Evolutionary conservation across 108 stramenopile genomes (phyloP).

Genomic region (Cyclotella sp.): DNA sequence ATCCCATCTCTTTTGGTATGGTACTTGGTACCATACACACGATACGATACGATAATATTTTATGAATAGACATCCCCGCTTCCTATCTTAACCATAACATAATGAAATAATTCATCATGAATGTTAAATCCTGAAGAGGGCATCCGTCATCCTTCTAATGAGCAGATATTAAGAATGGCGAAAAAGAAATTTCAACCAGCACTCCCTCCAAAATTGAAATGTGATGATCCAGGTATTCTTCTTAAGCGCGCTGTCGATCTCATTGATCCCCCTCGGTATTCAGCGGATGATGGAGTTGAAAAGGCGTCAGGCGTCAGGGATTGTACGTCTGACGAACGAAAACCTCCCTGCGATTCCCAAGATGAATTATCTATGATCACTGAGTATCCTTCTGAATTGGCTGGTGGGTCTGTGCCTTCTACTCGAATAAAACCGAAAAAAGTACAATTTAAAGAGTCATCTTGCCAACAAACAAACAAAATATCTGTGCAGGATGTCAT

Average conservation of each 20-base stretch:
- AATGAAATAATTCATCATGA: no score
- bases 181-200: not conserved
- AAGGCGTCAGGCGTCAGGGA: constrained; percentile 1
- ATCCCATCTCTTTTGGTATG: no score
- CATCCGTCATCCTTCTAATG: no score
- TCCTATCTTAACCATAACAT: no score
- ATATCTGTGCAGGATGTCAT: constrained; percentile 32
- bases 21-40: no score
- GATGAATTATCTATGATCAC: no score
- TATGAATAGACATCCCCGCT: no score
- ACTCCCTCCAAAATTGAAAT: not conserved
- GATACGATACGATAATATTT: no score
- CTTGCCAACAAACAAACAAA: not conserved
- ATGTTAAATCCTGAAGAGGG: no score
- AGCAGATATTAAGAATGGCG: not conserved
- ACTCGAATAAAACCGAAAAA: constrained; percentile 6
- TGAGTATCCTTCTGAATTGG: not conserved
- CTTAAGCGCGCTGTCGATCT: constrained; percentile 28
- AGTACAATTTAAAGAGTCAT: constrained; percentile 33
- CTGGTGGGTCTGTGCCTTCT: no score
- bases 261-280: constrained; percentile 32
- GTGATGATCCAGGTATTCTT: constrained; percentile 13
- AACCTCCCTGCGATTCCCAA: not conserved
- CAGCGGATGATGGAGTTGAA: not conserved
- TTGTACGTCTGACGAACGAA: not conserved